Conservation (phyloP, 345 rosid species). For the Populus nigra region DNA sequence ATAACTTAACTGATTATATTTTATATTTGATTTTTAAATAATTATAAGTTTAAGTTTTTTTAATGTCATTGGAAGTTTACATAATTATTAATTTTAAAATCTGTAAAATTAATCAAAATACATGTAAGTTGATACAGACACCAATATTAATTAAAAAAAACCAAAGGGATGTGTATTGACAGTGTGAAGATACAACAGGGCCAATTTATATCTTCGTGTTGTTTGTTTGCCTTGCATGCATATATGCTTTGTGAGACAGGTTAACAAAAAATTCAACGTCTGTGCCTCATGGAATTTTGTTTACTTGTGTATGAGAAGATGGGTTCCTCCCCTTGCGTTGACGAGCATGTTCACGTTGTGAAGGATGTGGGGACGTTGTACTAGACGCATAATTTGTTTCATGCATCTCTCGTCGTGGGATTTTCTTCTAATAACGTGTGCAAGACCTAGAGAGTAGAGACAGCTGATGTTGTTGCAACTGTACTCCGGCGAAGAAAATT, state of each 20-base stretch:
- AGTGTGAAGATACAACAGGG: neutral
- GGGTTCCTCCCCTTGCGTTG: neutral
- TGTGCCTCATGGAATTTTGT: neutral
- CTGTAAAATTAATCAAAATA: too few species aligned
- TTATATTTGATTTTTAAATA: too few species aligned
- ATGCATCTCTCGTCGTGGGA: neutral
- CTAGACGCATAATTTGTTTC: neutral
- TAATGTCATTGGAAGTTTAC: rapidly evolving
- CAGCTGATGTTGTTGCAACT: neutral
- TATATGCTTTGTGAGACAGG: neutral
- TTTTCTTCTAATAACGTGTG: neutral
- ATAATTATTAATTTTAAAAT: too few species aligned
- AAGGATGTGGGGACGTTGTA: neutral
- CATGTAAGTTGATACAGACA: rapidly evolving
- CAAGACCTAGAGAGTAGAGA: neutral
- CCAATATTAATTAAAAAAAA: too few species aligned
- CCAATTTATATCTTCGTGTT: neutral
- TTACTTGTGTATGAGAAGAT: neutral
- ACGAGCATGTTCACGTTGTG: neutral
- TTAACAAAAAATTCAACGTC: neutral
- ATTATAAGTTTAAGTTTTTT: too few species aligned
- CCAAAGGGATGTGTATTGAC: neutral
- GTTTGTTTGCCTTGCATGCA: neutral
- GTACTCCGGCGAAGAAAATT: neutral
- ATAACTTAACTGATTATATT: too few species aligned